phyloP scores from a whole-genome alignment of 176 grass and related monocot genomes.

The Aegilops umbellulata region DNA sequence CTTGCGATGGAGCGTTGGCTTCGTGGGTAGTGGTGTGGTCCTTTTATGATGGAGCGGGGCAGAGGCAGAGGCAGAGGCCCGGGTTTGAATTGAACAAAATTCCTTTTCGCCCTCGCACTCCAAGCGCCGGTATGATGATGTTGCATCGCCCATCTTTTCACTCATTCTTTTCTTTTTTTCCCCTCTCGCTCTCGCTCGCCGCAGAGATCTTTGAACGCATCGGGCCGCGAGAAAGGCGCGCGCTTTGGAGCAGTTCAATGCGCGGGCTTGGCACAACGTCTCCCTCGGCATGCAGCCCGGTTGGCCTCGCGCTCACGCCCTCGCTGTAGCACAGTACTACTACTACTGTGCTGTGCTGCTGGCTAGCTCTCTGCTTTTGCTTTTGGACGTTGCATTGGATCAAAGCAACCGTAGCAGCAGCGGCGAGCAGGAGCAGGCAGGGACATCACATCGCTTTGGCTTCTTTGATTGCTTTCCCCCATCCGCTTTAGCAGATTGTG shows the following conservation, averaged over 20 bases:
- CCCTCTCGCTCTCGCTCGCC: background rate
- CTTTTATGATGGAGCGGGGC: constrained; percentile 44
- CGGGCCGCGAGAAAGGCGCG: constrained; percentile 82
- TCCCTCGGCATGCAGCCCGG: constrained; percentile 5
- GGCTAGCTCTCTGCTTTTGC: constrained; percentile 34
- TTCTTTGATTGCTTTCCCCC: constrained; percentile 48
- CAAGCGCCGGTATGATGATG: constrained; percentile 47
- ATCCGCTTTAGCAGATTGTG: constrained; percentile 46
- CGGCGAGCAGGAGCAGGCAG: constrained; percentile 5
- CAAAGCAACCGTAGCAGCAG: constrained; percentile 49
- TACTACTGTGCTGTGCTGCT: background rate
- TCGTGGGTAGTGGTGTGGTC: constrained; percentile 7
- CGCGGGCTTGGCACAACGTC: constrained; percentile 30
- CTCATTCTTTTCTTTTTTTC: background rate
- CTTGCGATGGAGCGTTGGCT: constrained; percentile 19
- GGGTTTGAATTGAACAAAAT: constrained; percentile 33
- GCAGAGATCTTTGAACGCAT: constrained; percentile 87
- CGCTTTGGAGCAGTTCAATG: constrained; percentile 56
- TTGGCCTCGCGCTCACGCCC: background rate
- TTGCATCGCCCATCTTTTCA: constrained; percentile 31
- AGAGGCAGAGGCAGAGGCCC: background rate
- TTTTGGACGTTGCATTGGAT: constrained; percentile 83
- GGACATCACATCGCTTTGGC: constrained; percentile 40
- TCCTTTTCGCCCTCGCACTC: constrained; percentile 10
- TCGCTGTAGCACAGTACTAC: background rate